Base-by-base conservation (phyloP, 371 early-diverging fungal species). In the Chytridium lagenaria region DNA sequence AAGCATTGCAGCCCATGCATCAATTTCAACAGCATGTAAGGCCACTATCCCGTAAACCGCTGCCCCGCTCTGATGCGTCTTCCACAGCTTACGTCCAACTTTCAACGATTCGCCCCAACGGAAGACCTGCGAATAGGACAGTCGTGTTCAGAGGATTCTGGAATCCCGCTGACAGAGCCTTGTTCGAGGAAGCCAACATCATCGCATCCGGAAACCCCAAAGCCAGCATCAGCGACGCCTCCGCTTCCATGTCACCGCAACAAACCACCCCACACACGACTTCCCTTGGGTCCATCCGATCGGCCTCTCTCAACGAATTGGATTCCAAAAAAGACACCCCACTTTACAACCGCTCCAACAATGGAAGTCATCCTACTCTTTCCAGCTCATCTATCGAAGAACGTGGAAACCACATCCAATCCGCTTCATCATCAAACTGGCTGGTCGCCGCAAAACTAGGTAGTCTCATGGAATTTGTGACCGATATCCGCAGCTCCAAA, bases 111-210 rank as follows among this genome's bases (percentile, higher is more conserved):
- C 3, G 30, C 15, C n/a, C 67, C 7, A 39, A 66, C 28, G 67
- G 67, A 16, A 15, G 67, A 15, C 67, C 67, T 37, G 38, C 67
- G n/a, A 66, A 66, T 44, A 33, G 67, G 30, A 66, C 67, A 15
- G 49, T 66, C 30, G 67, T 66, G 2, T 66, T 66, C 40, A 37
- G 67, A 22, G 67, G 67, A 37, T 66, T 66, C 49, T 66, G 67
- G 67, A 49, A 66, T 28, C 44, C 67, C 16, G 55, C 55, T 5
- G 55, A 52, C 23, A 12, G 55, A 23, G 55, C 55, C 26, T 26
- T 52, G 12, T 52, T 52, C 26, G 55, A 52, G 55, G 55, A 52
- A 52, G 55, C 55, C 55, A 52, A 23, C 55, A 52, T 52, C 55
- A 26, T 52, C 12, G 55, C 55, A 10, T 52, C 55, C 5, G 55